Evolutionary conservation across 1,284 basidiomycete species (phyloP).

Genomic region (Apiotrichum montevideense): DNA sequence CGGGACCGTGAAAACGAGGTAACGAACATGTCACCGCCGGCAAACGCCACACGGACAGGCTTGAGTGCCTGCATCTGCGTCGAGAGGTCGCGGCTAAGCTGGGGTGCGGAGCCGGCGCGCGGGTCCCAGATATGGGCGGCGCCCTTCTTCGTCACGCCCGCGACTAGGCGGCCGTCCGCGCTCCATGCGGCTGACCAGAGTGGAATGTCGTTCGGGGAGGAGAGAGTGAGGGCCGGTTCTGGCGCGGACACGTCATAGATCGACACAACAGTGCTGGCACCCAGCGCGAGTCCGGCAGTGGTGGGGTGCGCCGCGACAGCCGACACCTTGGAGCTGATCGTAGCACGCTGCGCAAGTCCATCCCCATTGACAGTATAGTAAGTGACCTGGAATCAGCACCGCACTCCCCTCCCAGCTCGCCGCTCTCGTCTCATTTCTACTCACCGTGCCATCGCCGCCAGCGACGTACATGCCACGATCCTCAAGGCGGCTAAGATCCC

Average conservation of each 20-base stretch:
- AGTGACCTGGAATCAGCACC: slow-evolving; percentile 3
- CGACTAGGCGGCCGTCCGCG: slow-evolving; percentile 38
- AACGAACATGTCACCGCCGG: slow-evolving; percentile 42
- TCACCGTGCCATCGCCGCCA: slow-evolving; percentile 31
- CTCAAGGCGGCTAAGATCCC: slow-evolving; percentile 37
- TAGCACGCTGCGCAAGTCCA: not conserved
- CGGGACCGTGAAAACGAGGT: slow-evolving; percentile 44
- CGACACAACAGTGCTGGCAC: slow-evolving; percentile 23
- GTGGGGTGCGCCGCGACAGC: slow-evolving; percentile 45
- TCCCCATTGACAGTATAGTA: slow-evolving; percentile 4
- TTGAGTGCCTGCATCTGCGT: slow-evolving; percentile 39
- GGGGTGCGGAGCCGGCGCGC: slow-evolving; percentile 21
- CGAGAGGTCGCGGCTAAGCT: slow-evolving; percentile 17
- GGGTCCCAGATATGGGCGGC: slow-evolving; percentile 41
- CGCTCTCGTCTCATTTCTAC: not conserved
- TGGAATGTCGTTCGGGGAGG: slow-evolving; percentile 16
- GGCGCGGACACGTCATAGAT: slow-evolving; percentile 39
- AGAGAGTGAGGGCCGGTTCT: slow-evolving; percentile 17
- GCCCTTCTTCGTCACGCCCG: slow-evolving; percentile 41
- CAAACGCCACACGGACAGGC: slow-evolving; percentile 33
- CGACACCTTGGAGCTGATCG: slow-evolving; percentile 24
- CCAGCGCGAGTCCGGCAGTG: slow-evolving; percentile 39
- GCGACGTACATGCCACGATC: slow-evolving; percentile 29
- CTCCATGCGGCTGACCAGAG: slow-evolving; percentile 44
- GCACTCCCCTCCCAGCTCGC: not conserved